Evolutionary conservation across 2,329 filamentous ascomycete genomes (phyloP).

Genomic region (Sclerotinia spermophila): DNA sequence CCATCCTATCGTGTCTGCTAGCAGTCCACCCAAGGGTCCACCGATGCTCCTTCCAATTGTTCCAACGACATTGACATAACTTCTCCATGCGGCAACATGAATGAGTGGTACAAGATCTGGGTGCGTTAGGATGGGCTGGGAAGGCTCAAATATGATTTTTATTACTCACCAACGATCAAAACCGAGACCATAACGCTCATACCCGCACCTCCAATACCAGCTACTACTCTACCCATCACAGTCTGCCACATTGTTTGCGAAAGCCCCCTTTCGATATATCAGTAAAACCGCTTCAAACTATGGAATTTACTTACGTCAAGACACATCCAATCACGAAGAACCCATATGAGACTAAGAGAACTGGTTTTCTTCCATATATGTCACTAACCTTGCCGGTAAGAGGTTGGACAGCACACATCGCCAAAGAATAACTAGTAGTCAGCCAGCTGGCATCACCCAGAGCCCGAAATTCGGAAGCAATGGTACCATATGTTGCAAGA

Average conservation of each 20-base stretch:
- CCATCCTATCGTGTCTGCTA: slow-evolving; percentile 74
- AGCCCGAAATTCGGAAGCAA: slow-evolving; percentile 58
- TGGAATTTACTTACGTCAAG: slow-evolving; percentile 1
- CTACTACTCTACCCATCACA: slow-evolving; percentile 55
- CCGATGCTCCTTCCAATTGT: slow-evolving; percentile 65
- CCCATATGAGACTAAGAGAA: slow-evolving; percentile 60
- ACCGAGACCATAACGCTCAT: slow-evolving; percentile 45
- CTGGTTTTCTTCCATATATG: slow-evolving; percentile 66
- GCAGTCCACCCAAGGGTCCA: slow-evolving; percentile 65
- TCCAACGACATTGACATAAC: slow-evolving; percentile 67
- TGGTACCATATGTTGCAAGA: slow-evolving; percentile 60
- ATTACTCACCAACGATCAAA: slow-evolving; percentile 16
- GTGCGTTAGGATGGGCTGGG: not conserved
- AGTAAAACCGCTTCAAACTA: not conserved
- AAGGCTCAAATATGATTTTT: not conserved
- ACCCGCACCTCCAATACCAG: slow-evolving; percentile 63
- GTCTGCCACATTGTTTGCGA: slow-evolving; percentile 64
- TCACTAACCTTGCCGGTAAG: slow-evolving; percentile 69
- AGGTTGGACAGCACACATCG: slow-evolving; percentile 71
- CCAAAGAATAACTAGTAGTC: slow-evolving; percentile 63
- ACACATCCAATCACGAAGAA: slow-evolving; percentile 62
- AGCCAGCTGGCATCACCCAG: slow-evolving; percentile 57
- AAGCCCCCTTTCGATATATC: slow-evolving; percentile 49
- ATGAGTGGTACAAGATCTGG: slow-evolving; percentile 43
- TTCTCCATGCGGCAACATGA: slow-evolving; percentile 56